Conservation (phyloP, 2,329 filamentous ascomycete genomes). For the Coniosporium tulheliwenetii region DNA sequence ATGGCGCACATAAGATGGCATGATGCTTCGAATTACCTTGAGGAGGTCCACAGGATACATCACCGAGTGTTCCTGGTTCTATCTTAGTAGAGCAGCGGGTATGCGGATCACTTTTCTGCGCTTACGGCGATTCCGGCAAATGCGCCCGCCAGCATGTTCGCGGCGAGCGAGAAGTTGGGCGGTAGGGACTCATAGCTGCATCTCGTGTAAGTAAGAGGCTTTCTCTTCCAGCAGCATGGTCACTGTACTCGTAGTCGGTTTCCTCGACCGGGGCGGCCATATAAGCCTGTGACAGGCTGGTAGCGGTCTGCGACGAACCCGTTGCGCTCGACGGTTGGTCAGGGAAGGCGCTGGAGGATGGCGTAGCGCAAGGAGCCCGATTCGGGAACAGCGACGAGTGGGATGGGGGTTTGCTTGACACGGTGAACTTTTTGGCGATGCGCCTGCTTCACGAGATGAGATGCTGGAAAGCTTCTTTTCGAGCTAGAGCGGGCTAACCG, state of each 20-base stretch:
- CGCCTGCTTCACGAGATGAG: no score
- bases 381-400: no score
- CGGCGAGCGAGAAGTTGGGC: conserved; percentile 80
- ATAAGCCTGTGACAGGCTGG: no score
- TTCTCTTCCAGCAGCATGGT: conserved; percentile 1
- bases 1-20: conserved; percentile 7
- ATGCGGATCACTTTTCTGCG: conserved; percentile 2
- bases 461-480: no score
- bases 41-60: conserved; percentile 98
- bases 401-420: no score
- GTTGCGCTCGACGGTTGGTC: neutral
- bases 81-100: conserved; percentile 9
- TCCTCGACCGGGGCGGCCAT: conserved; percentile 13
- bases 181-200: conserved; percentile 79
- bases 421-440: no score
- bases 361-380: no score
- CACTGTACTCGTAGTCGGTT: conserved; percentile 22
- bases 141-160: conserved; percentile 92
- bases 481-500: no score
- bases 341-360: neutral
- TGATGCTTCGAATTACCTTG: conserved; percentile 49
- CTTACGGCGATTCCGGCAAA: conserved; percentile 91
- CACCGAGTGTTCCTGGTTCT: conserved; percentile 74
- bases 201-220: neutral
- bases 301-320: neutral